phyloP scores from a whole-genome alignment of 495 filamentous ascomycete genomes.

The Penicillium cinerascens region DNA sequence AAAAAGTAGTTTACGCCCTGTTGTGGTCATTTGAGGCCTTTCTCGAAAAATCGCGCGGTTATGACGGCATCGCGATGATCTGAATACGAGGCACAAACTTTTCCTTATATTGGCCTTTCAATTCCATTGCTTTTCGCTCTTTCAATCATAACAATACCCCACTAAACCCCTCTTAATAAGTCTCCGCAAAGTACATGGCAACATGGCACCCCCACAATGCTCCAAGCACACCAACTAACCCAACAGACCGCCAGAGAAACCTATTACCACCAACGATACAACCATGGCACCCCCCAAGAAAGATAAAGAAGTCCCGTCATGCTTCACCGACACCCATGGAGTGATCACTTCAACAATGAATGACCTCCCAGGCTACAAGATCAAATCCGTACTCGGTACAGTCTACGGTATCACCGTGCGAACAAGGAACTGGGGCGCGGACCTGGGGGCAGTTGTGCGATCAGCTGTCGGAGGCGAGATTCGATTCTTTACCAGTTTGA shows the following conservation, averaged over 20 bases:
- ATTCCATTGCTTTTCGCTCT: not conserved
- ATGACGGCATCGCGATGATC: not conserved
- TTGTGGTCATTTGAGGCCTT: not conserved
- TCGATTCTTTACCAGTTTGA: constrained; percentile 52
- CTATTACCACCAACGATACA: not conserved
- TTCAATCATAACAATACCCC: not conserved
- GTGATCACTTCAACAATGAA: constrained; percentile 52
- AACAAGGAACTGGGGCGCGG: constrained; percentile 49
- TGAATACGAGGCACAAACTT: not conserved
- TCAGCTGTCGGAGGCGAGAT: constrained; percentile 56
- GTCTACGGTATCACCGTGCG: constrained; percentile 59
- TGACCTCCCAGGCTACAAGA: constrained; percentile 55
- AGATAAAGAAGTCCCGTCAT: constrained; percentile 26
- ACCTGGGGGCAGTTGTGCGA: constrained; percentile 46
- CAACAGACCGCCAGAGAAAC: not conserved
- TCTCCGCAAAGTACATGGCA: no score
- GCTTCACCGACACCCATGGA: constrained; percentile 59
- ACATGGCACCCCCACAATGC: not conserved
- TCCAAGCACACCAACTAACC: not conserved
- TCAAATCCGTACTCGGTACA: constrained; percentile 53
- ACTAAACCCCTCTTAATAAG: not conserved
- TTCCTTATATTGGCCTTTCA: not conserved
- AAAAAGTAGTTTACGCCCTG: no score
- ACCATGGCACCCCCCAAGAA: constrained; percentile 5
- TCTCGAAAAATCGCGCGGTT: not conserved